Conservation (phyloP, 2,329 filamentous ascomycete species). For the Aspergillus clavatus region DNA sequence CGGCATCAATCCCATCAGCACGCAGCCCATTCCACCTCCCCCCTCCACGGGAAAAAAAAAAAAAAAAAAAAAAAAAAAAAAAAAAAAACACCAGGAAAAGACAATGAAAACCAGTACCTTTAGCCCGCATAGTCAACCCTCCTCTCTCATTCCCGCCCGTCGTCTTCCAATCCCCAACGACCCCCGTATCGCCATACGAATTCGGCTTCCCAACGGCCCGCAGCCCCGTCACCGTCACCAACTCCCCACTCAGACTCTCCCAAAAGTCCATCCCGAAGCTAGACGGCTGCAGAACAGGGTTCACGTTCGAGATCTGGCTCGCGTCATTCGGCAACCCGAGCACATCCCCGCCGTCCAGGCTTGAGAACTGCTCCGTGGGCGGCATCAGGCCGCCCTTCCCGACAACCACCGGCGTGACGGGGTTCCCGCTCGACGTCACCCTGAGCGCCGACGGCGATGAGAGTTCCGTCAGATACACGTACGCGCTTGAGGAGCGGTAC, state of each 20-base stretch:
- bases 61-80: no score
- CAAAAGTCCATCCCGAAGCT: conserved; percentile 68
- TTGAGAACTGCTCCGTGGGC: conserved; percentile 58
- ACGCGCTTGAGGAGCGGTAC: conserved; percentile 52
- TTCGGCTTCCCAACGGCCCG: conserved; percentile 58
- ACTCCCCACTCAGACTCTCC: conserved; percentile 64
- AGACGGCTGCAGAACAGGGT: conserved; percentile 57
- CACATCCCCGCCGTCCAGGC: conserved; percentile 61
- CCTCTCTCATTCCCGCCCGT: conserved; percentile 60
- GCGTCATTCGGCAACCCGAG: conserved; percentile 61
- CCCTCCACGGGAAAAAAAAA: no score
- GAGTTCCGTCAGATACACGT: conserved; percentile 63
- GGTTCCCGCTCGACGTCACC: conserved; percentile 51
- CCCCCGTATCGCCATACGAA: conserved; percentile 64
- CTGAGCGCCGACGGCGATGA: conserved; percentile 50
- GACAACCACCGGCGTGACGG: conserved; percentile 56
- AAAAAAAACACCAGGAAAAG: neutral
- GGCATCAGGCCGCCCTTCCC: conserved; percentile 55
- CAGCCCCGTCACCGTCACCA: conserved; percentile 59
- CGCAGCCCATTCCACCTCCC: no score
- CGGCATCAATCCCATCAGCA: neutral
- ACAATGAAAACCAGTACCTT: conserved; percentile 35
- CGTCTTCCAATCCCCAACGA: conserved; percentile 59
- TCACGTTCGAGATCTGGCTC: conserved; percentile 53
- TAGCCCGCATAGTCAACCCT: conserved; percentile 59